Conservation (phyloP, 176 grass and related monocot species). For the Musa troglodytarum region DNA sequence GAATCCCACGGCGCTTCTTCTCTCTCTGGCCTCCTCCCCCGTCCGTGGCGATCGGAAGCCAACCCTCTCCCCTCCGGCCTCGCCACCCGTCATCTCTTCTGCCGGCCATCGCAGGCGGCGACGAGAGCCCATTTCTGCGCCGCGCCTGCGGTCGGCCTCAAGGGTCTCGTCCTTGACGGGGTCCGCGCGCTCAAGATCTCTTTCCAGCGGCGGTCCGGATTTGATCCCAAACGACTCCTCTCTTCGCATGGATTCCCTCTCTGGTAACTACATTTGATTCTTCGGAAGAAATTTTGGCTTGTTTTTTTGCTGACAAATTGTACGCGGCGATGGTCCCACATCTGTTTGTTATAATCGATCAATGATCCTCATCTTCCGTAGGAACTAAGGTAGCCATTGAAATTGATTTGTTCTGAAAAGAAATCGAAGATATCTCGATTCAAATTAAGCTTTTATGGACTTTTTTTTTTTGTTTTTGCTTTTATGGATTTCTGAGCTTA, state of each 20-base stretch:
- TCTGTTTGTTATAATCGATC: background rate
- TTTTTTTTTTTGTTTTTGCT: background rate
- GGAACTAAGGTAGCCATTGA: background rate
- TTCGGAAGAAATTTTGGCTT: background rate
- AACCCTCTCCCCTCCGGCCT: background rate
- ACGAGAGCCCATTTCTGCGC: background rate
- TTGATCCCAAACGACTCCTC: background rate
- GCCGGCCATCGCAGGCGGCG: background rate
- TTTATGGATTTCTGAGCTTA: background rate
- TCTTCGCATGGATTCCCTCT: background rate
- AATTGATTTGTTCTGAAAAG: background rate
- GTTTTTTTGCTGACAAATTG: no score
- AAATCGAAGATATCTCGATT: no score
- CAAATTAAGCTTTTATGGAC: background rate
- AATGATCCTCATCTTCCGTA: background rate
- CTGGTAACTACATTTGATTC: background rate
- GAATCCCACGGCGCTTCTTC: background rate
- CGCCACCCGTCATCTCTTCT: background rate
- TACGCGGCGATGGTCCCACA: no score
- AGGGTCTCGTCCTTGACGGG: background rate
- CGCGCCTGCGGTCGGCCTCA: background rate
- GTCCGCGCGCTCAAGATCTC: background rate
- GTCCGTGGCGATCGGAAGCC: background rate
- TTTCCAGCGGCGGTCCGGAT: slow-evolving; percentile 6
- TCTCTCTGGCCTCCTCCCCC: background rate